phyloP scores from a whole-genome alignment of 345 rosid species.

The Eucalyptus lansdowneana region DNA sequence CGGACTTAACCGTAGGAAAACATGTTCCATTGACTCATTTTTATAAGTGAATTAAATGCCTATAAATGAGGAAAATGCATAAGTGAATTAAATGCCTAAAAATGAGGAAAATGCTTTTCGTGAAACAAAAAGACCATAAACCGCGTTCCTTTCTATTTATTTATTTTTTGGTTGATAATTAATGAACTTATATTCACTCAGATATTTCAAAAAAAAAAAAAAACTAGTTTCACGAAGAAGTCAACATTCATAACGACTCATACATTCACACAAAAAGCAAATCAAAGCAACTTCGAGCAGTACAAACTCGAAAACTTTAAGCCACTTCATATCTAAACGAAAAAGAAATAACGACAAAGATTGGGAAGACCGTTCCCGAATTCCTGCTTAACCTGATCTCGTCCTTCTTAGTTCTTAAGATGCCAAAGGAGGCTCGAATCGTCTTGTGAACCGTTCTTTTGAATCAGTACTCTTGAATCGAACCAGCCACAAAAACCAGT shows the following conservation, averaged over 20 bases:
- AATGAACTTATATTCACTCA: neutral
- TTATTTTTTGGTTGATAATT: neutral
- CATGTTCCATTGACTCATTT: too few relatives aligned
- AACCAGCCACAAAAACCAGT: neutral
- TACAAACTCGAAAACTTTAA: neutral
- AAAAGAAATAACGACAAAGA: neutral
- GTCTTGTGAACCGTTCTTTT: neutral
- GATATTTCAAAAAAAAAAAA: neutral
- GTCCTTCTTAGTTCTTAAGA: neutral
- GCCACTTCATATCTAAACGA: neutral
- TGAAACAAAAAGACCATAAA: neutral
- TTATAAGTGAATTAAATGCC: neutral
- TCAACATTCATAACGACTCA: neutral
- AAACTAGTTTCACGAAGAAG: neutral
- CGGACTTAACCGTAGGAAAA: too few relatives aligned
- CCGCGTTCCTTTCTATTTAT: neutral
- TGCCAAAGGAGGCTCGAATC: neutral
- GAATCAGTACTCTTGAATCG: neutral
- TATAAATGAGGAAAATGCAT: too few relatives aligned
- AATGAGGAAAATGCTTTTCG: neutral
- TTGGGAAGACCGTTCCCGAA: neutral
- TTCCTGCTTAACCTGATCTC: neutral
- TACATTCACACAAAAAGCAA: neutral
- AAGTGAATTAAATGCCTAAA: too few relatives aligned
- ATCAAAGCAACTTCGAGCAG: neutral